A percentile compares a stretch with the other conserved stretches of the same genome.
phyloP scores from a whole-genome alignment of 2,329 filamentous ascomycete species.

The Trichocomaceae sp. region DNA sequence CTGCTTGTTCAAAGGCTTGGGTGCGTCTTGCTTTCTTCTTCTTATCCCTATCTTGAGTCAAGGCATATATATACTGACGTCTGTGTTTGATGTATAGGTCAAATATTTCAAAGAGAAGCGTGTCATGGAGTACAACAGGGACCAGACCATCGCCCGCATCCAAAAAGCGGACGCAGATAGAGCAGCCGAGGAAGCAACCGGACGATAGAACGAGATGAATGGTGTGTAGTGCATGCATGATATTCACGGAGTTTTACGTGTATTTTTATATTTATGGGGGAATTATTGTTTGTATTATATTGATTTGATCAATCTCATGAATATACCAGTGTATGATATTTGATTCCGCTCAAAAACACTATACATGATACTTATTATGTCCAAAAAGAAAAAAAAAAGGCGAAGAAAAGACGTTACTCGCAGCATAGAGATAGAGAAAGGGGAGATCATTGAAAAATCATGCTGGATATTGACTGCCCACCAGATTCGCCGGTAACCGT shows the following conservation, averaged over 20 bases:
- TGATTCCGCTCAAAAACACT: background rate
- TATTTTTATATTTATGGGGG: background rate
- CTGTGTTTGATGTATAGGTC: conserved; percentile 49
- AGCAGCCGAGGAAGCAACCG: conserved; percentile 41
- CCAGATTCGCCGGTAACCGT: conserved; percentile 9
- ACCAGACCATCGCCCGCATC: conserved; percentile 68
- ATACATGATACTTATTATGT: conserved; percentile 16
- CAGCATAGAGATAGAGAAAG: background rate
- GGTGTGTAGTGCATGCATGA: conserved; percentile 8
- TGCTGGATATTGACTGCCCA: background rate
- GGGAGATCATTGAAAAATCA: background rate
- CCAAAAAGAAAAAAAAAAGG: conserved; percentile 17
- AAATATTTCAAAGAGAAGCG: conserved; percentile 97
- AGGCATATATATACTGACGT: conserved; percentile 3
- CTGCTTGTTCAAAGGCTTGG: conserved; percentile 84
- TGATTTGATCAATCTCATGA: conserved; percentile 8
- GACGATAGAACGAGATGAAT: conserved; percentile 21
- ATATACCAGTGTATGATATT: background rate
- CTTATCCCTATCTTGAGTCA: background rate
- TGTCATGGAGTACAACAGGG: conserved; percentile 85
- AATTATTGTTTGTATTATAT: conserved; percentile 9
- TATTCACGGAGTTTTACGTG: conserved; percentile 5
- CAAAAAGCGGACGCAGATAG: conserved; percentile 64
- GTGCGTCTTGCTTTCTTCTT: conserved; percentile 47
- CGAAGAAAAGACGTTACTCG: conserved; percentile 15